Base-by-base conservation (phyloP, 2,329 filamentous ascomycete species). In the Pseudogymnoascus sp. region DNA sequence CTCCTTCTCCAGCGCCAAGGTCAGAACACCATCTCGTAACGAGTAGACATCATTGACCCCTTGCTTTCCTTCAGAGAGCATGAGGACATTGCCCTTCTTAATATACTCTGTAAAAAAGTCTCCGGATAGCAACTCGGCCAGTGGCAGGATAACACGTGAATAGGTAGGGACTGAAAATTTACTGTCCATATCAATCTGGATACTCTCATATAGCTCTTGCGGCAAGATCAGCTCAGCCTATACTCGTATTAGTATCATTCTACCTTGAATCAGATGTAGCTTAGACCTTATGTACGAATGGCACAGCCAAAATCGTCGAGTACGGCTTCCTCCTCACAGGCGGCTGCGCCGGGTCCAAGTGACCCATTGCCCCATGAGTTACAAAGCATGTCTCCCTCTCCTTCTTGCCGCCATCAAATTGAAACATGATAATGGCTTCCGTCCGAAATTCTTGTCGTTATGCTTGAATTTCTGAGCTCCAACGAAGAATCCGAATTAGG, bases 51-150 rank as follows among this genome's bases (percentile, higher is more conserved):
- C 90, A 70, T 93, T 88, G 2, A 87, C 80, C 2, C 85, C 87
- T 6, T 82, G 78, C 34, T 83, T 82, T 11, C 91, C 92, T 73
- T 93, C 84, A 0, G 93, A 96, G 1, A 96, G 81, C 88, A 97
- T 90, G 68, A 90, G 75, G 59, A 96, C 78, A 71, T 91, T 87
- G 71, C 71, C 70, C 68, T 66, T 82, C 74, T 96, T 96, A 68
- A 97, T 87, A 72, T 96, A 93, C 46, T 86, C 80, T n/a, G 84
- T 88, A 70, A 96, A 92, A 70, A 97, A 96, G 0, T 87, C 83
- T 1, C 85, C 84, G 36, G 88, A 81, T 0, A 97, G 73, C 4
- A 97, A 72, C 64, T 91, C 86, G 7, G 81, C 82, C 8, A 96
- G 80, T 3, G 85, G 84, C 82, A 96, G 87, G 68, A 85, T 83